A percentile compares a stretch with the other conserved stretches of the same genome.
Evolutionary conservation across 805 yeast genomes (phyloP).

Genomic region (Zygoascus ofunaensis): DNA sequence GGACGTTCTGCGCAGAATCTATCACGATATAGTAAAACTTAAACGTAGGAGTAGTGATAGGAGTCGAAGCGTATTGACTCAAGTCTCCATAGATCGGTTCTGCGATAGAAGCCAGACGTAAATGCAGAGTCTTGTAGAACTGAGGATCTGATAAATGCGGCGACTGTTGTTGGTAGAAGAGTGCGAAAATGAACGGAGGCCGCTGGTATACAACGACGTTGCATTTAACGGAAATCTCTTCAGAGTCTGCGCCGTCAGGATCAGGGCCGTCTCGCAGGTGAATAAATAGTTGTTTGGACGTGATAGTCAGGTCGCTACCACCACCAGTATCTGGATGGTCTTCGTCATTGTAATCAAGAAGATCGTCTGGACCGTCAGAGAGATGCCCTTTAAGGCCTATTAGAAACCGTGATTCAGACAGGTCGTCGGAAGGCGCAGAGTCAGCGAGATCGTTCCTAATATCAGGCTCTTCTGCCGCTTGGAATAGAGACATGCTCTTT

Average conservation of each 20-base stretch:
- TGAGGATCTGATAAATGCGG: constrained; percentile 1
- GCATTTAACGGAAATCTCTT: constrained; percentile 2
- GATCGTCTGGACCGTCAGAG: constrained; percentile 10
- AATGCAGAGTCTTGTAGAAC: constrained; percentile 17
- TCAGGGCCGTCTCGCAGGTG: not conserved
- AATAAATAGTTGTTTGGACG: constrained; percentile 7
- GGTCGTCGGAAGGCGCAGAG: constrained; percentile 10
- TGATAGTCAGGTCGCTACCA: not conserved
- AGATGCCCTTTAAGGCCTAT: constrained; percentile 16
- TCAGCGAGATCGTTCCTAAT: constrained; percentile 1
- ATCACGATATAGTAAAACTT: constrained; percentile 18
- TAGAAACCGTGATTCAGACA: constrained; percentile 17
- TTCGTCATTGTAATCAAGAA: no score
- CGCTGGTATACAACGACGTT: constrained; percentile 20
- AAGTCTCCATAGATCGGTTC: constrained; percentile 21
- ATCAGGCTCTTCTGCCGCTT: not conserved
- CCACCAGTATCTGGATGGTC: not conserved
- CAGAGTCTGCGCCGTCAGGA: not conserved
- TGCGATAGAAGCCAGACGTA: constrained; percentile 19
- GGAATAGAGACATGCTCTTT: constrained; percentile 2
- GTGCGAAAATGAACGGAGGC: constrained; percentile 19
- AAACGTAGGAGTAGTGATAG: not conserved
- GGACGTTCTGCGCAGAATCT: constrained; percentile 8
- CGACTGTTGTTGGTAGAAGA: constrained; percentile 11
- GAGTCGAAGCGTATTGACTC: not conserved